Percentiles rank a stretch among this genome's conserved stretches.
Conservation (phyloP, 2,329 filamentous ascomycete genomes). For the Aspergillus novoparasiticus region DNA sequence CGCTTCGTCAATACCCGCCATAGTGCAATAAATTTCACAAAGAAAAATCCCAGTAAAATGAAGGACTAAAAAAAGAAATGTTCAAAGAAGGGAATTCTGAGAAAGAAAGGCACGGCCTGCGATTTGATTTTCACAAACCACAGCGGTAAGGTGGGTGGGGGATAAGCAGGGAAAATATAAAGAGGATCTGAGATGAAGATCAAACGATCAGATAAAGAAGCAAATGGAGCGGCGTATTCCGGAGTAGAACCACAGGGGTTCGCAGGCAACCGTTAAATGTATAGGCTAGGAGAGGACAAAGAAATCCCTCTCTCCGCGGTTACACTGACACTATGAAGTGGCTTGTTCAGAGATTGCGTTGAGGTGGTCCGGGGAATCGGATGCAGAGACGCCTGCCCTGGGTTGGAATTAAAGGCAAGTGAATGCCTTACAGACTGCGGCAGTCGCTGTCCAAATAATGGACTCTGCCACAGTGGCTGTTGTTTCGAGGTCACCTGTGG, state of each 20-base stretch:
- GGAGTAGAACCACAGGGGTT: background rate
- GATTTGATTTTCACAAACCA: background rate
- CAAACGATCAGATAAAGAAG: background rate
- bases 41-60: background rate
- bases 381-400: background rate
- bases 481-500: background rate
- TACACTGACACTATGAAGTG: background rate
- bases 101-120: background rate
- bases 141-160: background rate
- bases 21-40: background rate
- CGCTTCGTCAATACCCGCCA: constrained; percentile 15
- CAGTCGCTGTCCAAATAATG: background rate
- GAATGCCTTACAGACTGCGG: background rate
- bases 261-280: background rate
- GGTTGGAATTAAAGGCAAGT: constrained; percentile 2
- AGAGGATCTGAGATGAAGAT: background rate
- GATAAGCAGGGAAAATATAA: background rate
- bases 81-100: background rate
- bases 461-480: constrained; percentile 5
- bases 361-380: background rate
- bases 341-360: background rate
- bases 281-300: background rate
- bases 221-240: background rate
- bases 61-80: background rate
- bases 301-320: background rate